These are phyloP conservation scores for Xylariaceae sp. DNA, from an alignment of 2,329 filamentous ascomycete genomes.

Conservation along the genomic window DNA sequence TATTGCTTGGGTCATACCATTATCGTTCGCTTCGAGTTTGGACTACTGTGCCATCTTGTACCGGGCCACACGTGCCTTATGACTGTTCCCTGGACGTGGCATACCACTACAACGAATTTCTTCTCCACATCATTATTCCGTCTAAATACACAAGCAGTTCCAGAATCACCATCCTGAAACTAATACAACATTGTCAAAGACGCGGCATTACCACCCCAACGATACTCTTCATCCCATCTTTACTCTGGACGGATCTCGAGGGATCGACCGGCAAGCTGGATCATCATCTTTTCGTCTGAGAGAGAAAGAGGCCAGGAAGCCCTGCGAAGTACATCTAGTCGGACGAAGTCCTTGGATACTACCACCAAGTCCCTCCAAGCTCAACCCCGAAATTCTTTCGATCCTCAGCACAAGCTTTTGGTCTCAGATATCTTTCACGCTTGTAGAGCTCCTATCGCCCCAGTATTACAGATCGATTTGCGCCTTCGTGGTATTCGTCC, in stretches of 20 bases:
- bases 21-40: constrained; percentile 15
- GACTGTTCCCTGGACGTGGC: constrained; percentile 15
- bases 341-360: background rate
- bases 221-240: background rate
- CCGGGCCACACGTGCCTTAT: constrained; percentile 15
- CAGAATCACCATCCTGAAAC: constrained; percentile 10
- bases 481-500: too few species aligned
- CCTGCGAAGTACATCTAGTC: too few species aligned
- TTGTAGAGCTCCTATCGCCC: too few species aligned
- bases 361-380: constrained; percentile 2
- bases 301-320: too few species aligned
- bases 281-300: too few species aligned
- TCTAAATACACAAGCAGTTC: constrained; percentile 19
- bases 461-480: too few species aligned
- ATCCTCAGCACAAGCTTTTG: too few species aligned
- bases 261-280: background rate
- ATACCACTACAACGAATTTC: constrained; percentile 19
- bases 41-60: constrained; percentile 17
- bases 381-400: background rate
- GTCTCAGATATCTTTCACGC: too few species aligned
- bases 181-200: constrained; percentile 14
- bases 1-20: constrained; percentile 19
- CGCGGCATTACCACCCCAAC: constrained; percentile 8
- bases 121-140: constrained; percentile 21
- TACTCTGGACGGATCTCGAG: background rate